Percentiles rank a stretch among this genome's conserved stretches.
Conservation (phyloP, 75 land plant species). For the Larix kaempferi region DNA sequence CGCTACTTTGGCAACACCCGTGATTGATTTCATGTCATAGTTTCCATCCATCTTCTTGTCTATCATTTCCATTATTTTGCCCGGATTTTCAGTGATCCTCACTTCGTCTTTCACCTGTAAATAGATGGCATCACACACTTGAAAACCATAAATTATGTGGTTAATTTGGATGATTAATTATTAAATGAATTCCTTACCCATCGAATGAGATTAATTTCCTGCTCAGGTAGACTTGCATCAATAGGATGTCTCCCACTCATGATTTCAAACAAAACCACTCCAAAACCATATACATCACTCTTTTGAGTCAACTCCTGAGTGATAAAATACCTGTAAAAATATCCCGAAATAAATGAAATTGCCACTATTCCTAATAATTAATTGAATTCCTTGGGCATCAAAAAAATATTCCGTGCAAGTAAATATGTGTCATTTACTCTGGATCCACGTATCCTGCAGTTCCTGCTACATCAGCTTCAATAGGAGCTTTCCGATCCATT, state of each 20-base stretch:
- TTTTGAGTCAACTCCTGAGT: slow-evolving; percentile 7
- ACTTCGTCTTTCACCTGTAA: too few species aligned
- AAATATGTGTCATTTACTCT: slow-evolving; percentile 9
- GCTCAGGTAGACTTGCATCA: not conserved
- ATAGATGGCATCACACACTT: not conserved
- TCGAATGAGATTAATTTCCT: not conserved
- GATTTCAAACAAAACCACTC: slow-evolving; percentile 10
- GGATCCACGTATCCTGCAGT: slow-evolving; percentile 27
- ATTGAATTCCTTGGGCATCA: too few species aligned
- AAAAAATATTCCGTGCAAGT: too few species aligned
- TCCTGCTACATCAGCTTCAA: not conserved
- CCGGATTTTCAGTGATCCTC: too few species aligned
- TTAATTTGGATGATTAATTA: too few species aligned
- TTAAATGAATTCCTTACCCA: not conserved
- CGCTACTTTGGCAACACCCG: too few species aligned
- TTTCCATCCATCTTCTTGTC: too few species aligned
- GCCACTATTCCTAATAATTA: too few species aligned
- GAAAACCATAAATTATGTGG: too few species aligned
- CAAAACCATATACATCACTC: slow-evolving; percentile 18
- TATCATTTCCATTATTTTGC: too few species aligned
- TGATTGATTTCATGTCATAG: too few species aligned
- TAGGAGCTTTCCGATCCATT: slow-evolving; percentile 3
- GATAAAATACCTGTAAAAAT: not conserved
- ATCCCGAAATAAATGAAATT: too few species aligned
- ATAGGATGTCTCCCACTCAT: not conserved